Percentiles rank a stretch among this genome's conserved stretches.
Evolutionary conservation across 345 rosid species (phyloP).

Genomic region (Geranium brycei): DNA sequence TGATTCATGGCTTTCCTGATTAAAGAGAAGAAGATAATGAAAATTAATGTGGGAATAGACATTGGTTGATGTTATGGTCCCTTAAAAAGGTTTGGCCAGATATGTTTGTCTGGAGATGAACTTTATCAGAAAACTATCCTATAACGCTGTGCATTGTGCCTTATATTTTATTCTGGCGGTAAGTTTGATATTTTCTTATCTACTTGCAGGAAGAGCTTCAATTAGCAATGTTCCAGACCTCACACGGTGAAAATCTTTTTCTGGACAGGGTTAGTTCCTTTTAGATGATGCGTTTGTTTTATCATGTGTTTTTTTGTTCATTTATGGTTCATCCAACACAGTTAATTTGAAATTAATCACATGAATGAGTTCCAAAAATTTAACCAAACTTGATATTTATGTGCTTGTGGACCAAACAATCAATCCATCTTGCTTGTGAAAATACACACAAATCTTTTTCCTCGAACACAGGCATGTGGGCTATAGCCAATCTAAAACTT

Average conservation of each 20-base stretch:
- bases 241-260: conserved; percentile 60
- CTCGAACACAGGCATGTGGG: not conserved
- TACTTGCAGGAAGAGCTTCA: conserved; percentile 70
- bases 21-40: not conserved
- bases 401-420: not conserved
- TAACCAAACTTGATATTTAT: not conserved
- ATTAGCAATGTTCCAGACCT: conserved; percentile 52
- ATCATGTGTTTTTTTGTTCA: not conserved
- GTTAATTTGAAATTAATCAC: not conserved
- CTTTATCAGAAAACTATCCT: too few relatives aligned
- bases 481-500: too few relatives aligned
- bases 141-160: not conserved
- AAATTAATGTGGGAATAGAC: too few relatives aligned
- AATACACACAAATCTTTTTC: not conserved
- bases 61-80: too few relatives aligned
- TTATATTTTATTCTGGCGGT: not conserved
- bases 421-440: not conserved
- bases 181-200: not conserved
- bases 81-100: too few relatives aligned
- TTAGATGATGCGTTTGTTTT: not conserved
- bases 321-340: not conserved
- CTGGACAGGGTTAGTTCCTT: conserved; percentile 58
- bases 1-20: not conserved
- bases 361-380: not conserved
- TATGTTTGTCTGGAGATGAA: too few relatives aligned